Percentiles rank a stretch among this genome's conserved stretches.
Conservation (phyloP, 352 stramenopile genomes). For the Phytophthora pisi region DNA sequence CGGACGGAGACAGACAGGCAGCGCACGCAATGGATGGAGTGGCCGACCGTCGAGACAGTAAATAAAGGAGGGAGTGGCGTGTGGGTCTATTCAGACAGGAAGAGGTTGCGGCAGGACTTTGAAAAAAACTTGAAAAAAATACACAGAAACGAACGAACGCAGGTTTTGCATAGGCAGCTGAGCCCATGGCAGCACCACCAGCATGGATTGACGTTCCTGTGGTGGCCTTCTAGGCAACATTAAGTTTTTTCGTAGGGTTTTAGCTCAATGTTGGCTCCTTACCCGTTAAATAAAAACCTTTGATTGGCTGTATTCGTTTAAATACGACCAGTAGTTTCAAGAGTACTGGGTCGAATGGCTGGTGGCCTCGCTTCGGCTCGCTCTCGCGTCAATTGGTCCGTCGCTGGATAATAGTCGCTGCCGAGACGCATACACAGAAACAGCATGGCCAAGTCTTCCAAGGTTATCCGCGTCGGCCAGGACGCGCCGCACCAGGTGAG, state of each 20-base stretch:
- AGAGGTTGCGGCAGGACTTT: slow-evolving; percentile 19
- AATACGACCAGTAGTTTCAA: background rate
- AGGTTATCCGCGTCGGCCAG: slow-evolving; percentile 76
- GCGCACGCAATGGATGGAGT: slow-evolving; percentile 21
- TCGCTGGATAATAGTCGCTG: slow-evolving; percentile 20
- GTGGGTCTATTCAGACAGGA: slow-evolving; percentile 23
- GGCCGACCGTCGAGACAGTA: slow-evolving; percentile 28
- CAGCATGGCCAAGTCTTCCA: slow-evolving; percentile 72
- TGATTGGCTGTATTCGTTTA: background rate
- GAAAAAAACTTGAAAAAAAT: slow-evolving; percentile 33
- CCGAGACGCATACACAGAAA: slow-evolving; percentile 9
- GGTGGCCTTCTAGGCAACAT: too few species aligned
- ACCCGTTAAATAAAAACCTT: background rate
- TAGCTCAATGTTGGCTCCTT: too few species aligned
- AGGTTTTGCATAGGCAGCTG: background rate
- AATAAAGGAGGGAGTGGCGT: slow-evolving; percentile 34
- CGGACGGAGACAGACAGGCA: slow-evolving; percentile 19
- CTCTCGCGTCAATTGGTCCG: slow-evolving; percentile 18
- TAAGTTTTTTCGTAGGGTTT: too few species aligned
- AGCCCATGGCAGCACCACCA: slow-evolving; percentile 5
- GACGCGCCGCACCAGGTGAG: slow-evolving; percentile 81
- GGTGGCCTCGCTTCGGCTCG: slow-evolving; percentile 30
- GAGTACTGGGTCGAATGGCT: slow-evolving; percentile 28
- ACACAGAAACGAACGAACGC: slow-evolving; percentile 31
- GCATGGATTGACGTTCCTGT: background rate